Evolutionary conservation across 805 yeast species (phyloP).

Genomic region (Pichia scutulata): DNA sequence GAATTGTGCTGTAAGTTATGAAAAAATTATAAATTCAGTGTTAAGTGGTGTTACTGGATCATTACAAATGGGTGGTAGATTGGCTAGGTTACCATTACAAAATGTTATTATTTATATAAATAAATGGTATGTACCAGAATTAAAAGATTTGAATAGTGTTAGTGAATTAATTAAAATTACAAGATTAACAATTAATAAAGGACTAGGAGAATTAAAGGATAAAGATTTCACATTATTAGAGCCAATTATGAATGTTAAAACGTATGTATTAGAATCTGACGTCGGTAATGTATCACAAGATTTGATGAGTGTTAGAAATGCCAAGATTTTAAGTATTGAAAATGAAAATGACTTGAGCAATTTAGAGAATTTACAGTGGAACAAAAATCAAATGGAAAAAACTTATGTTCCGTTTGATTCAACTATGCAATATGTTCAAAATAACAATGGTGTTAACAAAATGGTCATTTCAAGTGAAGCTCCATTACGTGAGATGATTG

Average conservation of each 20-base stretch:
- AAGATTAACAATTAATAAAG: constrained; percentile 36
- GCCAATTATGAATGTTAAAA: constrained; percentile 75
- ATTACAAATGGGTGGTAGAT: constrained; percentile 60
- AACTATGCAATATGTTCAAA: constrained; percentile 37
- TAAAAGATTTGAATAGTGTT: constrained; percentile 33
- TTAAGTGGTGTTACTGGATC: constrained; percentile 54
- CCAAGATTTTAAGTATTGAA: constrained; percentile 62
- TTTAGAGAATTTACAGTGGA: constrained; percentile 21
- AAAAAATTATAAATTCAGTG: constrained; percentile 45
- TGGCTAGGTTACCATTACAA: constrained; percentile 49
- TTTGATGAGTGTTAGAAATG: constrained; percentile 69
- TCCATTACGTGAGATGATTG: constrained; percentile 85
- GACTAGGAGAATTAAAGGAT: constrained; percentile 26
- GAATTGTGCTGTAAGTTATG: constrained; percentile 40
- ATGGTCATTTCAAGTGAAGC: constrained; percentile 69
- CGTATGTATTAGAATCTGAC: constrained; percentile 60
- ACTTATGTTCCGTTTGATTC: constrained; percentile 73
- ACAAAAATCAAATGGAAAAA: constrained; percentile 46
- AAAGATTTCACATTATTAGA: constrained; percentile 55
- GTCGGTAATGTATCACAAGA: constrained; percentile 84
- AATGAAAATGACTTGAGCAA: constrained; percentile 38
- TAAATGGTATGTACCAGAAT: constrained; percentile 42
- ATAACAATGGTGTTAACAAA: constrained; percentile 26
- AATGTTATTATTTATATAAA: constrained; percentile 50
- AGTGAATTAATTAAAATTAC: constrained; percentile 38